These are phyloP conservation scores for Secale cereale DNA, from an alignment of 176 grass and related monocot genomes.

Conservation along the genomic window DNA sequence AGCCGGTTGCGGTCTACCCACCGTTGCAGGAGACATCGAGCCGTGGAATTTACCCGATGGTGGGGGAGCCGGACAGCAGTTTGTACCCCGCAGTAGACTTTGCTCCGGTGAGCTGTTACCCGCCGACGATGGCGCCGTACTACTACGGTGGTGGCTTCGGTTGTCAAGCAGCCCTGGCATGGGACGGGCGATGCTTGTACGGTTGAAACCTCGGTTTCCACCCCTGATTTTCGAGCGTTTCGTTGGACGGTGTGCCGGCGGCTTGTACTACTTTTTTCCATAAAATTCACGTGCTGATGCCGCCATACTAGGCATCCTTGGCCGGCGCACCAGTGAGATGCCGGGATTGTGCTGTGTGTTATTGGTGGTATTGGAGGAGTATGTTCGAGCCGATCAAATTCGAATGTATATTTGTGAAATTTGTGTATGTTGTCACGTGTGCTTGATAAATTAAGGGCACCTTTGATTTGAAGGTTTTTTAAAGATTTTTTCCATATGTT, in stretches of 20 bases:
- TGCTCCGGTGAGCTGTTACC: conserved; percentile 40
- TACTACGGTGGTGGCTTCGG: not conserved
- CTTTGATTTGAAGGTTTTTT: too few species aligned
- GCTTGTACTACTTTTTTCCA: too few species aligned
- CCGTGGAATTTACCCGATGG: conserved; percentile 4
- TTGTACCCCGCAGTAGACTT: conserved; percentile 33
- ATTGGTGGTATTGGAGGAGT: too few species aligned
- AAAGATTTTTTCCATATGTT: too few species aligned
- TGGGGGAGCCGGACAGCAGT: not conserved
- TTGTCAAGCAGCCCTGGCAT: conserved; percentile 19
- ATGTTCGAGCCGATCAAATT: too few species aligned
- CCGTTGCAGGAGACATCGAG: not conserved
- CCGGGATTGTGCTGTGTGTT: too few species aligned
- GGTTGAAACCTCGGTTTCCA: not conserved
- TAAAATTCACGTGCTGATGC: too few species aligned
- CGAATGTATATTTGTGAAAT: too few species aligned
- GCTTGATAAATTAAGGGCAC: too few species aligned
- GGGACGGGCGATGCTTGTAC: conserved; percentile 30
- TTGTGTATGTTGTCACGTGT: too few species aligned
- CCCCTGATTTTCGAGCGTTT: not conserved
- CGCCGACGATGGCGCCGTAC: not conserved
- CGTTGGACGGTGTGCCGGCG: not conserved
- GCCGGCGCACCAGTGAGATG: too few species aligned
- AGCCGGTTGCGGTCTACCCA: not conserved
- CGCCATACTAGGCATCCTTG: too few species aligned